Base-by-base conservation (phyloP, 805 yeast species). In the Cyberlindnera euphorbiae region DNA sequence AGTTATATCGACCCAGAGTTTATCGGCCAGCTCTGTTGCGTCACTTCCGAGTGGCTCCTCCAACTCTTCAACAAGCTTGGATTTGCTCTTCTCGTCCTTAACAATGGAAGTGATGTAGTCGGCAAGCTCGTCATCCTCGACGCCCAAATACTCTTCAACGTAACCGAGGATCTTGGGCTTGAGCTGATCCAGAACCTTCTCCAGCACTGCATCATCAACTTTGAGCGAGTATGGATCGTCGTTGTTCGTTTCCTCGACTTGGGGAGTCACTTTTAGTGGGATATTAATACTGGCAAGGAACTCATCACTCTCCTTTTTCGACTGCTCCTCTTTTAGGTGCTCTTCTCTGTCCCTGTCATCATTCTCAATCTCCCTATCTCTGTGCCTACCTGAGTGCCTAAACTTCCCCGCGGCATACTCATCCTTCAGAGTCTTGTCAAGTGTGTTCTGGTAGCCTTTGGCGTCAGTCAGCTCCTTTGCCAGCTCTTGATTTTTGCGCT, bases 61-160 rank as follows among this genome's bases (percentile, higher is more conserved):
- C 28, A 77, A 59, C 40, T 75, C 82, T 4, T 55, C 52, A 14
- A 67, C 41, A 32, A 76, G 60, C 30, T 44, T 44, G 8, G 44
- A 42, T 27, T 60, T 60, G 8, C 49, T 56, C 28, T 48, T 59
- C 17, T 67, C 53, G 18, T 56, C 59, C 21, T 56, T 45, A 4
- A 75, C 55, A 35, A 66, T 62, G 23, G 60, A 60, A 24, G 59
- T 48, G 19, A 77, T 62, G 35, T 67, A 71, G 3, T 64, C 63
- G 11, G 66, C 56, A 42, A 77, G 59, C 28, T 71, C 67, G 11
- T 70, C 75, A 42, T 77, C 84, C 33, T 60, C 58, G 30, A 73
- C 60, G 2, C 82, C 83, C 31, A 77, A 52, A 38, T 64, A 71
- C 38, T 75, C 77, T 36, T 67, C 76, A 22, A 77, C 55, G 31